phyloP scores from a whole-genome alignment of 257 asterid genomes.

The Fraxinus americana region DNA sequence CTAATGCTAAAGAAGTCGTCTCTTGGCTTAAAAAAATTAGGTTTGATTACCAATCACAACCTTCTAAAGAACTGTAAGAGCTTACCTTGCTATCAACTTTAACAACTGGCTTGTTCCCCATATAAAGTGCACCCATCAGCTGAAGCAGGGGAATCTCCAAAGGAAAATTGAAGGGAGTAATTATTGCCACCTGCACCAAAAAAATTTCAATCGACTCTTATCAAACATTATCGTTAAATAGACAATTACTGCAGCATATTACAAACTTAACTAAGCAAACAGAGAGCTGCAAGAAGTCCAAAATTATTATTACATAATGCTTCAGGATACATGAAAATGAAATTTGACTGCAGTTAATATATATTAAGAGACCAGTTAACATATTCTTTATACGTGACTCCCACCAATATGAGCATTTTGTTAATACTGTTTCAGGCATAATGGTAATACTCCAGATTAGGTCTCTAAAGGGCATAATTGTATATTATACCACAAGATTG shows the following conservation, averaged over 20 bases:
- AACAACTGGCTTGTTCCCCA: constrained; percentile 97
- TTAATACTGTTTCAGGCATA: neutral
- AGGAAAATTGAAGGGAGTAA: constrained; percentile 96
- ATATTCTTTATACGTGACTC: neutral
- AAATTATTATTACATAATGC: neutral
- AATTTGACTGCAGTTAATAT: neutral
- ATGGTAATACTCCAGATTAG: neutral
- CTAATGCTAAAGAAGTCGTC: neutral
- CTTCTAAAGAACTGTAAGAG: neutral
- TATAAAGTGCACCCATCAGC: constrained; percentile 96
- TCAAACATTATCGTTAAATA: neutral
- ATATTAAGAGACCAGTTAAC: neutral
- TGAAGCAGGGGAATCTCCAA: constrained; percentile 96
- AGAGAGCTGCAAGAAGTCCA: neutral
- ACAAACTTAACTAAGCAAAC: neutral
- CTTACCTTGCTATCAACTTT: constrained; percentile 96
- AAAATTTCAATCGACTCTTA: neutral
- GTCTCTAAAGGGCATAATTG: neutral
- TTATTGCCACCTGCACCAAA: constrained; percentile 65
- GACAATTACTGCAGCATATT: neutral
- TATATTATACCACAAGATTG: neutral
- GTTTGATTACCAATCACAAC: constrained; percentile 3
- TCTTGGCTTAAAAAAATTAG: neutral
- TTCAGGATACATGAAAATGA: neutral
- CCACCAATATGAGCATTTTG: neutral